Conservation (phyloP, 176 grass and related monocot species). For the Thalia dealbata region DNA sequence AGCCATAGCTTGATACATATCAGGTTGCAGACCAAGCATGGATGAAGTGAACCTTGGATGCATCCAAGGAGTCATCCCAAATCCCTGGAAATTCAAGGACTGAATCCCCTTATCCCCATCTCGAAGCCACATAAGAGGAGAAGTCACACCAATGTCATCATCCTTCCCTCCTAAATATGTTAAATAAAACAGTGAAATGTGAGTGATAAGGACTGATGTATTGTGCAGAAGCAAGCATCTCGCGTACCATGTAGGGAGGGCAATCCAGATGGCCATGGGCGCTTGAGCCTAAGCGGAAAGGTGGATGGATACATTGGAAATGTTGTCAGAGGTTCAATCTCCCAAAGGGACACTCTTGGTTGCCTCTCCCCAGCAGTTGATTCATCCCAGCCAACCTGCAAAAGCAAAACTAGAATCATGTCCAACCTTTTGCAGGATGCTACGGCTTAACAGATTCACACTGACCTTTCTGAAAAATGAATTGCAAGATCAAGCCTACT, state of each 20-base stretch:
- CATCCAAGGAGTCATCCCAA: constrained; percentile 60
- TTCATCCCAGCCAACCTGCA: constrained; percentile 98
- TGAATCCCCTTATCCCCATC: constrained; percentile 49
- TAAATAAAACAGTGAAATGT: constrained; percentile 1
- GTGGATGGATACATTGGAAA: constrained; percentile 90
- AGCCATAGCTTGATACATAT: constrained; percentile 88
- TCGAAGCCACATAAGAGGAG: constrained; percentile 52
- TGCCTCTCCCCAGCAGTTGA: constrained; percentile 90
- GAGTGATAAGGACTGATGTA: constrained; percentile 3
- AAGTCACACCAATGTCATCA: constrained; percentile 13
- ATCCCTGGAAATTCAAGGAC: constrained; percentile 75
- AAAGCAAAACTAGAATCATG: constrained; percentile 4
- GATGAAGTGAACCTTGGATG: constrained; percentile 49
- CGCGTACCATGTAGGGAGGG: constrained; percentile 49
- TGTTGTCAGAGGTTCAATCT: constrained; percentile 83
- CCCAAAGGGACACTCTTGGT: constrained; percentile 85
- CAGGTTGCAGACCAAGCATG: constrained; percentile 52
- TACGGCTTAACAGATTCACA: constrained; percentile 7
- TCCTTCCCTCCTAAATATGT: constrained; percentile 46
- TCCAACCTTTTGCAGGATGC: background rate
- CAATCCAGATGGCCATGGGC: constrained; percentile 74
- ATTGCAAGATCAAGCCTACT: constrained; percentile 6
- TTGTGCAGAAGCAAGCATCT: constrained; percentile 24
- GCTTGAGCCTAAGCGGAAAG: constrained; percentile 85
- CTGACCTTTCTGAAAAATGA: background rate